Conservation (phyloP, 164 flowering plant species). For the Taxillus chinensis region DNA sequence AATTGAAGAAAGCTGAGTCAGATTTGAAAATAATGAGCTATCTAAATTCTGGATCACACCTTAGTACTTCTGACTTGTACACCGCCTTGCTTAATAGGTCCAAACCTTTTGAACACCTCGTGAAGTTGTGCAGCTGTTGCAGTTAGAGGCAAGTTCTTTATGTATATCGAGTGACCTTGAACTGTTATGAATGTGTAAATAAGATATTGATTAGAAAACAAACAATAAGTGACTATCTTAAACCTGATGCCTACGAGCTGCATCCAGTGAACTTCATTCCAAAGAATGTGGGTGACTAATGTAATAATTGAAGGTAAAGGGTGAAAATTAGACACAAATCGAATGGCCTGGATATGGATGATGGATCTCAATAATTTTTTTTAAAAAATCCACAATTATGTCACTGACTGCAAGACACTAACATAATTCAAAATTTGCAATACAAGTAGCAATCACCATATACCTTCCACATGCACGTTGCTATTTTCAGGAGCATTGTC, state of each 20-base stretch:
- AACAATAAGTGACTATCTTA: too few species aligned
- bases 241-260: too few species aligned
- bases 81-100: conserved; percentile 69
- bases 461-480: conserved; percentile 25
- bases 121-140: conserved; percentile 42
- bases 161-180: conserved; percentile 65
- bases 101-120: conserved; percentile 67
- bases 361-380: too few species aligned
- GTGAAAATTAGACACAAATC: too few species aligned
- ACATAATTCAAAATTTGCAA: too few species aligned
- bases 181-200: conserved; percentile 19
- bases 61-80: conserved; percentile 89
- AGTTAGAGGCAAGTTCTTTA: conserved; percentile 48
- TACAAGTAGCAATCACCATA: too few species aligned
- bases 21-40: neutral
- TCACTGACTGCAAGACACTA: too few species aligned
- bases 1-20: neutral
- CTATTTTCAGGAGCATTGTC: conserved; percentile 24
- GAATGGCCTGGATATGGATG: too few species aligned
- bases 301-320: too few species aligned
- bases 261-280: too few species aligned
- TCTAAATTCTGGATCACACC: conserved; percentile 36
- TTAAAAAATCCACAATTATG: too few species aligned
- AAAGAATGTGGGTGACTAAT: too few species aligned
- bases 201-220: neutral